Evolutionary conservation across 805 yeast genomes (phyloP).

Genomic region (Nakazawaea laoshanensis): DNA sequence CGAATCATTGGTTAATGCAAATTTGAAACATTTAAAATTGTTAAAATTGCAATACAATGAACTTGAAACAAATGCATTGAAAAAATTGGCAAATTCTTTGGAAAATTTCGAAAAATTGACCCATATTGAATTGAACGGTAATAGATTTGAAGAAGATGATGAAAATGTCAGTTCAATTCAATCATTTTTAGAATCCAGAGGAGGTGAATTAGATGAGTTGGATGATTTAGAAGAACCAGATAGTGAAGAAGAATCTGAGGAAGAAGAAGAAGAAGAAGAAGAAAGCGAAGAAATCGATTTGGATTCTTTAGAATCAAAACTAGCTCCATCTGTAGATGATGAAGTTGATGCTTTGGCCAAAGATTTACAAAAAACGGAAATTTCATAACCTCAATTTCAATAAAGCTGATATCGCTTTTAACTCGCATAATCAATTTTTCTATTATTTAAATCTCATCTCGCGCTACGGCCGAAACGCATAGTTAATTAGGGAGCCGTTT

Average conservation of each 20-base stretch:
- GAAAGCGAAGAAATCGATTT: slow-evolving; percentile 41
- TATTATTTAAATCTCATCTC: no score
- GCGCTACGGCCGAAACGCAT: no score
- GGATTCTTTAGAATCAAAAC: slow-evolving; percentile 42
- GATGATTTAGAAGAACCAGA: slow-evolving; percentile 89
- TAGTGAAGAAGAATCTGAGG: slow-evolving; percentile 62
- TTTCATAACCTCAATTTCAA: neutral
- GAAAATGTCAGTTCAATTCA: slow-evolving; percentile 54
- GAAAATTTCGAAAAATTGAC: slow-evolving; percentile 52
- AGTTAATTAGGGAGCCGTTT: no score
- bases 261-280: slow-evolving; percentile 44
- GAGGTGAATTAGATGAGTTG: slow-evolving; percentile 86
- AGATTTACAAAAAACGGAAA: slow-evolving; percentile 31
- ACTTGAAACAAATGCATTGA: slow-evolving; percentile 59
- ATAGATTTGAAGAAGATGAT: slow-evolving; percentile 84
- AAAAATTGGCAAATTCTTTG: slow-evolving; percentile 47
- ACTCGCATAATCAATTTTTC: no score
- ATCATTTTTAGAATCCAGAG: slow-evolving; percentile 60
- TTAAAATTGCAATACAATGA: slow-evolving; percentile 87
- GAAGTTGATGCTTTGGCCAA: slow-evolving; percentile 51
- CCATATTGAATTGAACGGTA: slow-evolving; percentile 83
- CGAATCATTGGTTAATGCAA: slow-evolving; percentile 35
- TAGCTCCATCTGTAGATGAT: slow-evolving; percentile 34
- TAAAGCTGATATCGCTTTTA: no score
- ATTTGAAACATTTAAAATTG: slow-evolving; percentile 53